Evolutionary conservation across 495 filamentous ascomycete genomes (phyloP).

Genomic region (Tetracladium setigerum): DNA sequence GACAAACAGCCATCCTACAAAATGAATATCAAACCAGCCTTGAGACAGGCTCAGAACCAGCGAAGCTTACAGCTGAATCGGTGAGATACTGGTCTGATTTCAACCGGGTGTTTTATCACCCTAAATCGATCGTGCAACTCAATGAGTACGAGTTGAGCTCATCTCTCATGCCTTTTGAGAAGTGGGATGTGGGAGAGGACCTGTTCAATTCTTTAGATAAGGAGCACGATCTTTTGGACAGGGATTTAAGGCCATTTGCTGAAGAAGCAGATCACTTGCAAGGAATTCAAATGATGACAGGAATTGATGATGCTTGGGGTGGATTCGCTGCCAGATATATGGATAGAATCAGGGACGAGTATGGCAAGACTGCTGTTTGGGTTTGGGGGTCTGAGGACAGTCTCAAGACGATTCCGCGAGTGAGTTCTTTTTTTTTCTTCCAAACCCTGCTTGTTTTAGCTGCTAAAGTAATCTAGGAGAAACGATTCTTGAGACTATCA

Average conservation of each 20-base stretch:
- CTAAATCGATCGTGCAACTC: conserved; percentile 79
- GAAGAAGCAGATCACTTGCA: conserved; percentile 94
- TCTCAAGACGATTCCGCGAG: conserved; percentile 44
- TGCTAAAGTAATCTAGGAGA: conserved; percentile 27
- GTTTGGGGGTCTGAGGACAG: conserved; percentile 74
- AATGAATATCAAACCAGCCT: conserved; percentile 73
- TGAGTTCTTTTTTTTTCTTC: conserved; percentile 26
- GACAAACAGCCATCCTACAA: conserved; percentile 54
- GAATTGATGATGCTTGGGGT: conserved; percentile 87
- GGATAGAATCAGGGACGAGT: conserved; percentile 80
- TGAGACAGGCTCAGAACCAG: conserved; percentile 56
- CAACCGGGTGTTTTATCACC: conserved; percentile 85
- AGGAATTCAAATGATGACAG: conserved; percentile 72
- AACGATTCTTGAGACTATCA: conserved; percentile 47
- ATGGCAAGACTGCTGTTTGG: conserved; percentile 78
- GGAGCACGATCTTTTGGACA: conserved; percentile 80
- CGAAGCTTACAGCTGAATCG: conserved; percentile 54
- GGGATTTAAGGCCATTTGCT: conserved; percentile 76
- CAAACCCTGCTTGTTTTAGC: not conserved
- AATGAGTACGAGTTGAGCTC: conserved; percentile 80
- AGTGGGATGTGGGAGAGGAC: conserved; percentile 71
- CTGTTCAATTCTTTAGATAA: conserved; percentile 75
- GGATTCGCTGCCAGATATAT: conserved; percentile 77
- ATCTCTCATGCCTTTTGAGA: conserved; percentile 72
- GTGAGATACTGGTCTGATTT: conserved; percentile 97